Evolutionary conservation across 75 land plant species (phyloP).

Genomic region (Isoetes taiwanensis): DNA sequence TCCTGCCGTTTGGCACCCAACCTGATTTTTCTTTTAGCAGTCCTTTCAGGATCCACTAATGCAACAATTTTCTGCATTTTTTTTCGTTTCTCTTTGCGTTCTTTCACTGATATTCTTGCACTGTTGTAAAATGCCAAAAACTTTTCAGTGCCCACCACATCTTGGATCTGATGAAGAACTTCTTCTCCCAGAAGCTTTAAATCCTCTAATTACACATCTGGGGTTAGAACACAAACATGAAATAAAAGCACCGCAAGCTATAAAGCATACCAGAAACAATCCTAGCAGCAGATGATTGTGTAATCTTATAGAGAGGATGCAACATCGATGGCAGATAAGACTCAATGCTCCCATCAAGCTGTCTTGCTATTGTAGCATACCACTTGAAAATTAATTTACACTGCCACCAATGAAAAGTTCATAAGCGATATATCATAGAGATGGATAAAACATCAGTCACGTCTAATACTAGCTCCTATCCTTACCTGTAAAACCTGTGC

Average conservation of each 20-base stretch:
- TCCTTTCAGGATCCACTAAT: conserved; percentile 52
- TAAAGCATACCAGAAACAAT: conserved; percentile 42
- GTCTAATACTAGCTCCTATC: too few relatives aligned
- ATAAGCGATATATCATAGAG: background rate
- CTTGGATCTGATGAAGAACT: conserved; percentile 32
- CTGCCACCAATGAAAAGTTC: conserved; percentile 23
- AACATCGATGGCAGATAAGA: conserved; percentile 39
- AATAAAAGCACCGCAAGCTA: background rate
- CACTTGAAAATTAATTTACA: conserved; percentile 52
- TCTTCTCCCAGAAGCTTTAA: conserved; percentile 51
- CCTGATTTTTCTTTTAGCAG: conserved; percentile 75
- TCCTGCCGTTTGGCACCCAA: conserved; percentile 48
- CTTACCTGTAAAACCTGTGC: conserved; percentile 56
- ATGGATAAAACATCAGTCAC: background rate
- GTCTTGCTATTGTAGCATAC: conserved; percentile 34
- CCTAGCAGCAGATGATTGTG: conserved; percentile 66
- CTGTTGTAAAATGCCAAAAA: conserved; percentile 38
- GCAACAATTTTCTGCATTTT: conserved; percentile 40
- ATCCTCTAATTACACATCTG: conserved; percentile 33
- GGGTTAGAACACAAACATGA: background rate
- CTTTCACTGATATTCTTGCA: conserved; percentile 48
- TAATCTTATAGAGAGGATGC: conserved; percentile 50
- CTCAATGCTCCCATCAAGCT: conserved; percentile 28
- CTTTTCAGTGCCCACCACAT: conserved; percentile 33
- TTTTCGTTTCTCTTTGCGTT: conserved; percentile 52